Base-by-base conservation (phyloP, 257 asterid species). In the Jacaranda copaia region DNA sequence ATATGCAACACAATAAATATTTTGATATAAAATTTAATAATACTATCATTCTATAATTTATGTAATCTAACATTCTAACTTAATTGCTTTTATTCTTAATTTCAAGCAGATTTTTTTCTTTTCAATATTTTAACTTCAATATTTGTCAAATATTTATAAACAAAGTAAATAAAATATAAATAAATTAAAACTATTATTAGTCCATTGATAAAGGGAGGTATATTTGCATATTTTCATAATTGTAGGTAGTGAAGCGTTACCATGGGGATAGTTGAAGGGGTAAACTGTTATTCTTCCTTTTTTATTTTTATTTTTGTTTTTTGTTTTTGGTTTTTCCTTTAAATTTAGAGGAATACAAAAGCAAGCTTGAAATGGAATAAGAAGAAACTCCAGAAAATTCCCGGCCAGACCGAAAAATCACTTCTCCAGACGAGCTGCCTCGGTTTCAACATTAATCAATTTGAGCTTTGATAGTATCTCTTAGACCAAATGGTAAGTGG, bases 401-500 rank as follows among this genome's bases (percentile, higher is more conserved):
- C 9, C 35, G 35, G 42, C 58, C 56, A 6, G 49, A 38, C 63
- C 32, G n/a, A n/a, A 19, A 20, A 67, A 38, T 75, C 38, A 25
- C 35, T 40, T 56, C 62, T 40, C 66, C 69, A 14, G 3, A 19
- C 16, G n/a, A 79, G 72, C 58, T 68, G 64, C 65, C 65, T 64
- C 61, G 80, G 12, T 60, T 73, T 58, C 46, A 63, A 40, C 53
- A 7, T 61, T 18, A 19, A 32, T 46, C 64, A 36, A 5, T 58
- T 38, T 32, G 71, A 64, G 36, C 19, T 77, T 43, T 49, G 49
- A 66, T 45, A 58, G 18, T 36, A 42, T 56, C 68, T 16, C 6
- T 19, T 38, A 20, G 66, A 65, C 13, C 46, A 46, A 61, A 85
- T 85, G 87, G 87, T 77, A 63, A 68, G 59, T 64, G 32, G 8